These are phyloP conservation scores for Oxyria digyna DNA, from an alignment of 148 eudicot genomes.

Conservation along the genomic window DNA sequence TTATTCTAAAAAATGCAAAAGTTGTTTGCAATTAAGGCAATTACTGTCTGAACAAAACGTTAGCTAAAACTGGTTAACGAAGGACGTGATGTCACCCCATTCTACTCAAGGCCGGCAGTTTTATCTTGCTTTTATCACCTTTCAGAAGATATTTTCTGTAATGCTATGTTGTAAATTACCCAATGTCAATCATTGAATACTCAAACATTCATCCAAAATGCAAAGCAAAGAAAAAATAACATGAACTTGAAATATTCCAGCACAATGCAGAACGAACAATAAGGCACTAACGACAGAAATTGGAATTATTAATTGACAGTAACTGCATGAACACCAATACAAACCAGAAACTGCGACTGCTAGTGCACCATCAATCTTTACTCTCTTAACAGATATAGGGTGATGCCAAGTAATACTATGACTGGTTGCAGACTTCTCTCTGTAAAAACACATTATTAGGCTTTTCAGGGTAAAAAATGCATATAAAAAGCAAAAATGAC, in stretches of 20 bases:
- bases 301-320: background rate
- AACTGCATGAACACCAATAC: slow-evolving; percentile 3
- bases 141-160: background rate
- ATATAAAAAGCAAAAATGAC: background rate
- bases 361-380: slow-evolving; percentile 61
- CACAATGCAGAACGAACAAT: background rate
- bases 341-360: slow-evolving; percentile 87
- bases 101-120: background rate
- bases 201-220: background rate
- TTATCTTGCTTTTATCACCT: background rate
- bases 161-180: background rate
- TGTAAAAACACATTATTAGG: slow-evolving; percentile 15
- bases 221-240: background rate
- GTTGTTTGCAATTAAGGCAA: background rate
- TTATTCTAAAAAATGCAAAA: background rate
- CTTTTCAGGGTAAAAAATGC: background rate
- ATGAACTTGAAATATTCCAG: background rate
- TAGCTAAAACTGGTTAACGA: background rate
- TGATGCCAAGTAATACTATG: slow-evolving; percentile 69
- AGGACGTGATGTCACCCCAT: background rate
- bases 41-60: background rate
- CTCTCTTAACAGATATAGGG: slow-evolving; percentile 51
- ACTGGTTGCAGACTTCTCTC: slow-evolving; percentile 88
- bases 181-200: background rate
- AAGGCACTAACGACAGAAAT: background rate